Base-by-base conservation (phyloP, 73 alveolate species). In the Halteria grandinella region DNA sequence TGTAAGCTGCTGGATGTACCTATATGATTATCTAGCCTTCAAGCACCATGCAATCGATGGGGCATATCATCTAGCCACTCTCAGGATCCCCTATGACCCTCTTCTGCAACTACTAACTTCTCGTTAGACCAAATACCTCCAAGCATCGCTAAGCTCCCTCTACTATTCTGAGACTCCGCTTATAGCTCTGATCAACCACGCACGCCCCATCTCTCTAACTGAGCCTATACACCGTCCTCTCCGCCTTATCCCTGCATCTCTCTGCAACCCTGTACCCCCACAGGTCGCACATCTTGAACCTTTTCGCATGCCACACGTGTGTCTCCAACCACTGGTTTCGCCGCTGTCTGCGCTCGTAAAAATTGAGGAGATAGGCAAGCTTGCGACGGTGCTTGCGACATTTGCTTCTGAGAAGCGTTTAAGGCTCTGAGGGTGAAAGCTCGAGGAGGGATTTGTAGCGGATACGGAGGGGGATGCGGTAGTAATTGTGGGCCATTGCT, bases 401-500 rank as follows among this genome's bases (percentile, higher is more conserved):
- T 37, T 55, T 55, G 25, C 71, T 21, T 29, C 69, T 20, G 23
- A 48, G 59, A 5, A 21, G 11, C 8, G 21, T 18, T 27, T 33
- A 53, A 14, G 51, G 31, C 52, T 73, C 75, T n/a, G 86, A 73
- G 15, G 69, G 62, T 43, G 27, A 28, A 15, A 70, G 31, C 91
- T 47, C 95, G 52, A 48, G 41, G n/a, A 57, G 78, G 70, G 82
- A 58, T 69, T 54, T 44, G 58, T 55, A 83, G 55, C 97, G 73
- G 49, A 83, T 85, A 43, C 94, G 27, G 25, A 91, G 51, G 0
- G 99, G 99, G 47, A 96, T 94, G 41, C 99, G 76, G 82, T 88
- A 95, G 49, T 95, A 89, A 73, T 96, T 96, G 93, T 96, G 99
- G 29, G 99, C 96, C 99, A 96, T 96, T 54, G 98, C 99, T 59